Conservation (phyloP, 163 green algal species). For the Scenedesmus sp. region DNA sequence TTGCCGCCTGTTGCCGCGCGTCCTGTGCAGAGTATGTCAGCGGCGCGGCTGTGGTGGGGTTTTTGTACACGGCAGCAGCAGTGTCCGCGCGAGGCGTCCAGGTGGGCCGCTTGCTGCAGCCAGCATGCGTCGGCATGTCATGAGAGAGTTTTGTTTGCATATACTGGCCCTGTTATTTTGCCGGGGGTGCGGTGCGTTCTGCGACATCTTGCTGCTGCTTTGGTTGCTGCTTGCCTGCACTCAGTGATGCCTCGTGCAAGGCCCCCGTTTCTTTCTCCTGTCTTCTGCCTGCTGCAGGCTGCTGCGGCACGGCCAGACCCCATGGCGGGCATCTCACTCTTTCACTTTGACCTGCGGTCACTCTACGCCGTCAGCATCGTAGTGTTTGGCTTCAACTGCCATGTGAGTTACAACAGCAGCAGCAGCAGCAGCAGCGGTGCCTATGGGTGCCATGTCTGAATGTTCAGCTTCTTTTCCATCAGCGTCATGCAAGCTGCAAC, state of each 20-base stretch:
- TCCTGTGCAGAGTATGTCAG: conserved; percentile 44
- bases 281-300: conserved; percentile 39
- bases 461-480: neutral
- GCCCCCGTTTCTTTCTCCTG: no score
- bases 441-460: no score
- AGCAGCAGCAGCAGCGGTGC: neutral
- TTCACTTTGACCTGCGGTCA: conserved; percentile 58
- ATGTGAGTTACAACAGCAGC: conserved; percentile 57
- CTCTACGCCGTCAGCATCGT: conserved; percentile 86
- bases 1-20: neutral
- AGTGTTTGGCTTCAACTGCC: conserved; percentile 90
- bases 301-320: conserved; percentile 27
- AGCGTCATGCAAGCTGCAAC: neutral
- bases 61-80: conserved; percentile 71
- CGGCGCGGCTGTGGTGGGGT: conserved; percentile 63
- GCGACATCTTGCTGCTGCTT: neutral
- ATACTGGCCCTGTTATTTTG: no score
- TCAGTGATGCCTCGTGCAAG: no score
- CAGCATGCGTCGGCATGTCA: no score
- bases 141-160: no score
- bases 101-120: neutral
- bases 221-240: neutral
- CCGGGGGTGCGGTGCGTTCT: no score
- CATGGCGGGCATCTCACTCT: conserved; percentile 57
- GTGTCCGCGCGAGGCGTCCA: conserved; percentile 59